Conservation (phyloP, 1,284 basidiomycete species). For the Trametes polyzona region DNA sequence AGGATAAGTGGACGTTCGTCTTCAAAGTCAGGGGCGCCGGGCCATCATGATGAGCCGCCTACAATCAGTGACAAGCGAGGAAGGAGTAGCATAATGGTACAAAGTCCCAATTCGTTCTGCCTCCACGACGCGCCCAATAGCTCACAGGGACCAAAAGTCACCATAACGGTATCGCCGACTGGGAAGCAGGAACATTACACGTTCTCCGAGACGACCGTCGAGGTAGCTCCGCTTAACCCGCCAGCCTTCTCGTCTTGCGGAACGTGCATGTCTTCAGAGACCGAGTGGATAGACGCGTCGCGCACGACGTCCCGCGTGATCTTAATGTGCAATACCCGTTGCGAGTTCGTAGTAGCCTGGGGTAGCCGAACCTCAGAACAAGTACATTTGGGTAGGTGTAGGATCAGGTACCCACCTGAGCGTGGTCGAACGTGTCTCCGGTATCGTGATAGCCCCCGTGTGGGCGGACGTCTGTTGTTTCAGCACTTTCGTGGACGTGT, state of each 20-base stretch:
- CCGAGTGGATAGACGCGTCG: not conserved
- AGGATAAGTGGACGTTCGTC: slow-evolving; percentile 34
- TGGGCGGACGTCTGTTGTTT: not conserved
- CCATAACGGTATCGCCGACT: too few species aligned
- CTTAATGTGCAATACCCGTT: slow-evolving; percentile 1
- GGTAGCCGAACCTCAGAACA: too few species aligned
- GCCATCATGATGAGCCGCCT: not conserved
- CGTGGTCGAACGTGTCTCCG: not conserved
- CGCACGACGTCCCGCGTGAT: slow-evolving; percentile 1
- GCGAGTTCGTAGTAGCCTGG: not conserved
- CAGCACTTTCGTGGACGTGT: not conserved
- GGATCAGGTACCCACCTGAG: not conserved
- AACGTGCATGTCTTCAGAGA: not conserved
- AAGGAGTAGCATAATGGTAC: too few species aligned
- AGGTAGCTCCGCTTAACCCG: not conserved
- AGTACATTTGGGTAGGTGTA: not conserved
- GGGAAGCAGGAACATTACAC: not conserved
- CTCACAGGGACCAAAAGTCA: too few species aligned
- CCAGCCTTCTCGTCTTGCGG: not conserved
- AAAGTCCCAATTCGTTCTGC: too few species aligned
- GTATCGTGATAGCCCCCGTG: not conserved
- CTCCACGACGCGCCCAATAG: too few species aligned
- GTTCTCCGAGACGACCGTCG: not conserved
- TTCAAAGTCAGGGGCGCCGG: slow-evolving; percentile 19
- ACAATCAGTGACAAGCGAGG: not conserved